phyloP scores from a whole-genome alignment of 2,329 filamentous ascomycete genomes.

The Cladosporium sp. region DNA sequence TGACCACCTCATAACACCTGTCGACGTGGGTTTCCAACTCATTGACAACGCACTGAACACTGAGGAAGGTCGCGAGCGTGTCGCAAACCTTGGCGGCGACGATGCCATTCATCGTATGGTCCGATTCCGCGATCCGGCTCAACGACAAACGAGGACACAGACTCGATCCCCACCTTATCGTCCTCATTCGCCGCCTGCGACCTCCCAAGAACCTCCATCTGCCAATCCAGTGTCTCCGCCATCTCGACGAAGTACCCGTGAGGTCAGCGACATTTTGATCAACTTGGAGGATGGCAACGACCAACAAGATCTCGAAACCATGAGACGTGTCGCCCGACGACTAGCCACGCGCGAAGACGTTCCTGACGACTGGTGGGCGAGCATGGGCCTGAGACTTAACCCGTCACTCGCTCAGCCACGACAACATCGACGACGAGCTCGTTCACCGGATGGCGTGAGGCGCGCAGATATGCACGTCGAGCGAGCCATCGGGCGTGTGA shows the following conservation, averaged over 20 bases:
- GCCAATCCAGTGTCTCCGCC: conserved; percentile 27
- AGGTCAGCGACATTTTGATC: background rate
- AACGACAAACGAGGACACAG: background rate
- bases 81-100: conserved; percentile 27
- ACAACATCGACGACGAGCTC: conserved; percentile 11
- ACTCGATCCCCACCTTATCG: conserved; percentile 3
- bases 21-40: conserved; percentile 38
- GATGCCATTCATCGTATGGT: conserved; percentile 7
- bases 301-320: conserved; percentile 38
- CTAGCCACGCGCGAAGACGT: conserved; percentile 73
- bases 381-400: conserved; percentile 42
- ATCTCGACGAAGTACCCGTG: conserved; percentile 24
- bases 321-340: conserved; percentile 72
- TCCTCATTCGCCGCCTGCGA: conserved; percentile 5
- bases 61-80: conserved; percentile 32
- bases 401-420: conserved; percentile 27
- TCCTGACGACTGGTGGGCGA: conserved; percentile 77
- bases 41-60: conserved; percentile 36
- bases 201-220: conserved; percentile 21
- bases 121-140: conserved; percentile 3
- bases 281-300: conserved; percentile 27
- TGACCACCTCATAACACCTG: conserved; percentile 28
- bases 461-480: conserved; percentile 5
- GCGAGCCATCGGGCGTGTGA: background rate
- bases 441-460: conserved; percentile 16